Evolutionary conservation across 306 rosid genomes (phyloP), one percentile per base, ranked within the genome.

Genomic region (Prunus mume): DNA sequence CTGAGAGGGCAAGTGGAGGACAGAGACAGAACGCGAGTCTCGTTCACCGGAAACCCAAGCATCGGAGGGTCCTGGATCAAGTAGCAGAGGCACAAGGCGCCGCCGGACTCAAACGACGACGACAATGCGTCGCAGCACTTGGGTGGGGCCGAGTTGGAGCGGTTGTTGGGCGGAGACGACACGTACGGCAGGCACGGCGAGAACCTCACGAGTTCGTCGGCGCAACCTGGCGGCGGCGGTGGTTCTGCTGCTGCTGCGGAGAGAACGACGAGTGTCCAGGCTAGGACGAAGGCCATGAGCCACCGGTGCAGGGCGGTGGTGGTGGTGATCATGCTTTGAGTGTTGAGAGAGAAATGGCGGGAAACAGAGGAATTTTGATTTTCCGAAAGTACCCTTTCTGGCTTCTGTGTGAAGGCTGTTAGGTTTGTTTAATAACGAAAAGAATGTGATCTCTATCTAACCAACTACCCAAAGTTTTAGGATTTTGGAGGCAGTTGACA

Each of bases 21-120:
- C 57, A 94, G 96, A 1, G 93, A 90, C 78, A 86, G 78, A 12
- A 94, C 70, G 45, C 85, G 83, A 3, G 85, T 74, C 17, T 57
- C 62, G 76, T 89, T 85, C 67, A 91, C 76, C 57, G 94, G 97
- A 66, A 91, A 93, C 3, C 96, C 96, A 0, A 91, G 87, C 24
- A 88, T 82, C 30, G 54, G 72, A 68, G 93, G 89, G 4, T 90
- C 75, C 2, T 77, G 87, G 52, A 87, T 72, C 11, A 94, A 83
- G 76, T 88, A 73, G 43, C 97, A 94, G 65, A 90, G 82, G 85
- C 96, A 94, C 11, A 80, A 32, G 1, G 86, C 82, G 1, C 43
- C 52, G 7, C 77, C 83, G 30, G 87, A 80, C n/a, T 57, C 60
- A 41, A 34, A 45, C 8, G 77, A 79, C 25, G 76, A 57, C 25